These are phyloP conservation scores for Wickerhamomyces rabaulensis DNA, from an alignment of 805 yeast species.

Conservation along the genomic window DNA sequence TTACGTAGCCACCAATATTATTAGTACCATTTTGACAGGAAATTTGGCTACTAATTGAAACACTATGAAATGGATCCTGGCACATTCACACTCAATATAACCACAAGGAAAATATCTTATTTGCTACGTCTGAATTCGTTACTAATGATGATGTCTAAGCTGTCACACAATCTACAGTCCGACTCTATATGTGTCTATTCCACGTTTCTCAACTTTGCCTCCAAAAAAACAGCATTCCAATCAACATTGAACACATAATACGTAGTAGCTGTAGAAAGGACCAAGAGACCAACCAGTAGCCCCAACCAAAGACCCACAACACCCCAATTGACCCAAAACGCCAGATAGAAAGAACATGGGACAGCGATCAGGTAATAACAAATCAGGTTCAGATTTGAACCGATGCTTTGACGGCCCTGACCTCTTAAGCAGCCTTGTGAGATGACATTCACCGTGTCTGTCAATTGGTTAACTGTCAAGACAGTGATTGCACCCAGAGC, in stretches of 20 bases:
- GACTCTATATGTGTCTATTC: background rate
- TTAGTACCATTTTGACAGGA: too few species aligned
- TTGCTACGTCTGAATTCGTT: too few species aligned
- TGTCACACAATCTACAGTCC: too few species aligned
- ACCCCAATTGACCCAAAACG: conserved; percentile 38
- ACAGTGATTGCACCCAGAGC: conserved; percentile 43
- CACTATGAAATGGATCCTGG: too few species aligned
- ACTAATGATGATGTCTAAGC: too few species aligned
- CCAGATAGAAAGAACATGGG: conserved; percentile 54
- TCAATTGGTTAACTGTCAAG: conserved; percentile 56
- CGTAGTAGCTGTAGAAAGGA: conserved; percentile 38
- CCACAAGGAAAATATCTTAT: too few species aligned
- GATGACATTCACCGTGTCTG: conserved; percentile 57
- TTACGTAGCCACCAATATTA: too few species aligned
- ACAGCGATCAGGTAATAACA: conserved; percentile 62
- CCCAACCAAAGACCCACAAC: conserved; percentile 69
- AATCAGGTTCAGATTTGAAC: conserved; percentile 54
- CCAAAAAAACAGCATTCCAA: conserved; percentile 39
- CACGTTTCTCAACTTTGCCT: conserved; percentile 24
- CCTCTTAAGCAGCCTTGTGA: conserved; percentile 72
- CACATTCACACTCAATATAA: too few species aligned
- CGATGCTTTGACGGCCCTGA: conserved; percentile 66
- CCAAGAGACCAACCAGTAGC: conserved; percentile 45
- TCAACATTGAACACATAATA: conserved; percentile 34
- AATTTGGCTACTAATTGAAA: too few species aligned